phyloP scores from a whole-genome alignment of 2,329 filamentous ascomycete species.

The Colletotrichum phormii region DNA sequence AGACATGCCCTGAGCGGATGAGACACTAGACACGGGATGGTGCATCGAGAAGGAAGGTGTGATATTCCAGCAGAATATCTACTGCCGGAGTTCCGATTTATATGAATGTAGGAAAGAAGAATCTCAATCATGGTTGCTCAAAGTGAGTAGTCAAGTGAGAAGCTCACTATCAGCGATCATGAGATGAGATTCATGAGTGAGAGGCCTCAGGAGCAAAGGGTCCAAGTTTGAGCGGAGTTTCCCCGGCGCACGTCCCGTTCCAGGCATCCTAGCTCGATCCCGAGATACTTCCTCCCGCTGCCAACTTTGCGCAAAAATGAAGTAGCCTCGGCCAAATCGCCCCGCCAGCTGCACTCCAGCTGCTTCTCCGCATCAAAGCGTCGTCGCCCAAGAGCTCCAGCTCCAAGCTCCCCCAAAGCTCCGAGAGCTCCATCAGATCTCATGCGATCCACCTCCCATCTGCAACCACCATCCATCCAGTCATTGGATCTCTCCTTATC shows the following conservation, averaged over 20 bases:
- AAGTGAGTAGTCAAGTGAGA: neutral
- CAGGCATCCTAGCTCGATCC: neutral
- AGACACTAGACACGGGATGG: neutral
- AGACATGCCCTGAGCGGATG: neutral
- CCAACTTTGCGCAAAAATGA: fast-evolving
- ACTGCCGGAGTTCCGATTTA: neutral
- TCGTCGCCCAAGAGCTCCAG: constrained; percentile 19
- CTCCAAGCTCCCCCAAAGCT: constrained; percentile 20
- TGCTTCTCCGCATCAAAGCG: constrained; percentile 26
- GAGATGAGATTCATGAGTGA: neutral
- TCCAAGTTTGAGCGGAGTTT: neutral
- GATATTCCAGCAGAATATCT: neutral
- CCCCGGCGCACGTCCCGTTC: constrained; percentile 4
- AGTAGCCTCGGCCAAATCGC: neutral
- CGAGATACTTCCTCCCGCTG: fast-evolving
- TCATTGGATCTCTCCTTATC: neutral
- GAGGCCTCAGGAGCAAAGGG: neutral
- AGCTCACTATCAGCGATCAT: neutral
- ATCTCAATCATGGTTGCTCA: neutral
- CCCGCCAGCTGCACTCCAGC: constrained; percentile 8
- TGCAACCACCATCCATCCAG: neutral
- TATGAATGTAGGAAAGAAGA: neutral
- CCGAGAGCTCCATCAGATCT: neutral
- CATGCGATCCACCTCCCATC: neutral
- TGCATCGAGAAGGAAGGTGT: neutral